Evolutionary conservation across 805 yeast genomes (phyloP), one percentile per base, ranked within the genome.

Genomic region (Soucietia sequanensis): DNA sequence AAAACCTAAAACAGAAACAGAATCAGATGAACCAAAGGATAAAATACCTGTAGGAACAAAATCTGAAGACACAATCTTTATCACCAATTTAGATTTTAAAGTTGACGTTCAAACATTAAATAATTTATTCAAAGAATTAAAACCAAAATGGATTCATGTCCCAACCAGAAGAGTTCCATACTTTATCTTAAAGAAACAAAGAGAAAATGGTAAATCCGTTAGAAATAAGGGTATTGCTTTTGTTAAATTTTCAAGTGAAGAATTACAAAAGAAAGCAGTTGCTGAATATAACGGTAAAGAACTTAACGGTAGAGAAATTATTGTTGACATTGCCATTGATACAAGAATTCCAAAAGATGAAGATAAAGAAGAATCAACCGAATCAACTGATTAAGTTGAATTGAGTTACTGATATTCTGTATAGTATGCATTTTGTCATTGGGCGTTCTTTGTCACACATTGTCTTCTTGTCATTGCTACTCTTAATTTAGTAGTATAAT

Each of bases 311-410:
- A 76, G 85, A 57, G 70, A 68, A 32, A 63, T 89, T 39, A 63
- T 73, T 30, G 87, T 84, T 39, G 82, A 81, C 45, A 74, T 81
- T 47, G 96, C 96, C 14, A 74, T 84, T 43, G 86, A 81, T 50
- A 67, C 80, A 8, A 65, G 71, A 43, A 44, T 48, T 25, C 53
- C 52, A 25, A 46, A 47, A 17, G 47, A 43, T 27, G 65, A 52
- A 6, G 62, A 50, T 22, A 58, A 52, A 19, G 61, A 49, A 30
- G 47, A 42, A 14, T 48, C 45, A 13, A 37, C 29, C 24, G 45
- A 40, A 38, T 21, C 14, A 6, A 27, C 35, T 16, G 34, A 23
- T 27, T 42, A 39, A 31, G n/a, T n/a, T n/a, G n/a, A n/a, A n/a
- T n/a, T n/a, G n/a, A n/a, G n/a, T n/a, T n/a, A n/a, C n/a, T n/a